Percentiles rank a stretch among this genome's conserved stretches.
Evolutionary conservation across 805 yeast species (phyloP).

Genomic region (Wickerhamiella spandovensis): DNA sequence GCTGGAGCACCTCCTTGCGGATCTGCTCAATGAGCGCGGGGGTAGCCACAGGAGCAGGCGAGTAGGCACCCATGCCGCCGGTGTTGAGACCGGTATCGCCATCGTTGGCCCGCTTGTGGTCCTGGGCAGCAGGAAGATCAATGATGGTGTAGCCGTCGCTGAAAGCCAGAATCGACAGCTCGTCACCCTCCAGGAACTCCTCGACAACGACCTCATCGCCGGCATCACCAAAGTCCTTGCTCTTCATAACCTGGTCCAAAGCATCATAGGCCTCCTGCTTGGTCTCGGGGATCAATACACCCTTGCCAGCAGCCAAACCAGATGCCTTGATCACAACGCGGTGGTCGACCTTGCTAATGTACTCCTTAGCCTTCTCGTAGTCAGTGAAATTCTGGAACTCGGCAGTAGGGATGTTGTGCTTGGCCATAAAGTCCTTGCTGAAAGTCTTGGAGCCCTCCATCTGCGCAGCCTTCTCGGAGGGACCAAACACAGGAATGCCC

Average conservation of each 20-base stretch:
- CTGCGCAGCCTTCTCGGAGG: slow-evolving; percentile 75
- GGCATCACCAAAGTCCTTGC: slow-evolving; percentile 78
- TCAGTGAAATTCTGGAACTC: slow-evolving; percentile 68
- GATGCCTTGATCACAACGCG: slow-evolving; percentile 90
- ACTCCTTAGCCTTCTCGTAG: slow-evolving; percentile 60
- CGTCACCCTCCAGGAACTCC: slow-evolving; percentile 94
- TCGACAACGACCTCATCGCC: slow-evolving; percentile 94
- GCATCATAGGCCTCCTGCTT: slow-evolving; percentile 78
- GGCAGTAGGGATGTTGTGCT: slow-evolving; percentile 90
- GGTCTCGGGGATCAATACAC: slow-evolving; percentile 81
- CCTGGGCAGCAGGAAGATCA: slow-evolving; percentile 95
- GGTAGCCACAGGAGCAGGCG: slow-evolving; percentile 95
- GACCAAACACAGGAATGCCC: slow-evolving; percentile 96
- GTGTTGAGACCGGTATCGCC: slow-evolving; percentile 92
- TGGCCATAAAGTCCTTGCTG: slow-evolving; percentile 86
- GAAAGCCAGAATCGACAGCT: slow-evolving; percentile 79
- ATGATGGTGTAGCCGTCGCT: slow-evolving; percentile 86
- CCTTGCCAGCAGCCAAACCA: slow-evolving; percentile 98
- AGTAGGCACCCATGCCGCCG: slow-evolving; percentile 99
- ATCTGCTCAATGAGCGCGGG: slow-evolving; percentile 56
- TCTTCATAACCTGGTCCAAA: slow-evolving; percentile 78
- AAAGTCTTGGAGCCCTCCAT: slow-evolving; percentile 97
- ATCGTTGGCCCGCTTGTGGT: slow-evolving; percentile 89
- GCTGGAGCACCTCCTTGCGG: slow-evolving; percentile 64
- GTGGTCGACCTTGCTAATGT: slow-evolving; percentile 51